Evolutionary conservation across 2,329 filamentous ascomycete genomes (phyloP).

Genomic region (Parastagonospora nodorum): DNA sequence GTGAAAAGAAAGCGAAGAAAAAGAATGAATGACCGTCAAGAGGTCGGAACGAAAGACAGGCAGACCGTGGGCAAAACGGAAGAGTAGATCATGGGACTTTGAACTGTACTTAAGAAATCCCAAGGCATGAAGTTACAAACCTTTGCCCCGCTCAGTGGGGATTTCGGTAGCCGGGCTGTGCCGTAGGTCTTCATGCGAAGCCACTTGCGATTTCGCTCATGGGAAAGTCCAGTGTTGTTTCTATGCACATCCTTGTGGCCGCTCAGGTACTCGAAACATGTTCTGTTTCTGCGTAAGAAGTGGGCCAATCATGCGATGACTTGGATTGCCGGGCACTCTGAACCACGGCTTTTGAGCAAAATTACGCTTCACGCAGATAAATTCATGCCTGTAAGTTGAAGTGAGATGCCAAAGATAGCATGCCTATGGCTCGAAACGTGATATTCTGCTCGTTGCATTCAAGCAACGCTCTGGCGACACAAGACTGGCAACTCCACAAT

Average conservation of each 20-base stretch:
- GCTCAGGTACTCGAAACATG: slow-evolving; percentile 32
- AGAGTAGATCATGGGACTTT: background rate
- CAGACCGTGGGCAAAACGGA: slow-evolving; percentile 4
- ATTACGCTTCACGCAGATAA: no score
- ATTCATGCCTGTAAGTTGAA: no score
- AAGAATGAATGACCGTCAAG: slow-evolving; percentile 27
- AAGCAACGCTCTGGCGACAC: no score
- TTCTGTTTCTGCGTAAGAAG: slow-evolving; percentile 26
- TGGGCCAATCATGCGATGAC: background rate
- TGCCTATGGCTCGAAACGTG: no score
- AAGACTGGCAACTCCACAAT: no score
- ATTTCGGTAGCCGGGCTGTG: slow-evolving; percentile 17
- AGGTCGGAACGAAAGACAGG: slow-evolving; percentile 29
- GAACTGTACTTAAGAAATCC: slow-evolving; percentile 9
- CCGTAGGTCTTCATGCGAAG: slow-evolving; percentile 26
- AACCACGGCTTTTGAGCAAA: no score
- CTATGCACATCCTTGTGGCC: slow-evolving; percentile 12
- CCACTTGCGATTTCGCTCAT: background rate
- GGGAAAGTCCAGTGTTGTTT: slow-evolving; percentile 1
- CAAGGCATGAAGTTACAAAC: slow-evolving; percentile 14
- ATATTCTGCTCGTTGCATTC: no score
- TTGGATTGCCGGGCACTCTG: background rate
- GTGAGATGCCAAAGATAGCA: no score
- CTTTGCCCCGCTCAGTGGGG: slow-evolving; percentile 21
- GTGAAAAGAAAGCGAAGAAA: slow-evolving; percentile 15